Conservation (phyloP, 345 rosid genomes). For the Salix brachista region DNA sequence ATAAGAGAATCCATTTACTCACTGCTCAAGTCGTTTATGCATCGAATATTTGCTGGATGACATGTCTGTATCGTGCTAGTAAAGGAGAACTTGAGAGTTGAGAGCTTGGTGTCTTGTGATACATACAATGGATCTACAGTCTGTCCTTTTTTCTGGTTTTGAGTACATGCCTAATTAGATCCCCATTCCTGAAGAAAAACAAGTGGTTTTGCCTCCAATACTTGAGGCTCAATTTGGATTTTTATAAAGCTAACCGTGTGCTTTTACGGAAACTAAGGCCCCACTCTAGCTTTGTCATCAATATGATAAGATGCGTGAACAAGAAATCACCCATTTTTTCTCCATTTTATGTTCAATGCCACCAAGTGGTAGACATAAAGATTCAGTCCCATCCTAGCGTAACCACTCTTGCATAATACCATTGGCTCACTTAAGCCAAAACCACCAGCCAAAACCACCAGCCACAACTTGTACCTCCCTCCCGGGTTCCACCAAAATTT, state of each 20-base stretch:
- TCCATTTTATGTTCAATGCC: not conserved
- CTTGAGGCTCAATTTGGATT: not conserved
- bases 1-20: no score
- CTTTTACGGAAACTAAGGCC: not conserved
- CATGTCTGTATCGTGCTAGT: no score
- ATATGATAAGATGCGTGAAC: not conserved
- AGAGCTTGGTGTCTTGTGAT: not conserved
- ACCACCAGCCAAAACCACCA: not conserved
- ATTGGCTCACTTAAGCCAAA: not conserved
- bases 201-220: not conserved
- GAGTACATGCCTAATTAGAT: not conserved
- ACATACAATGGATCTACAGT: not conserved
- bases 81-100: no score
- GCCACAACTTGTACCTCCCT: not conserved
- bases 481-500: not conserved
- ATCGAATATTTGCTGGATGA: no score
- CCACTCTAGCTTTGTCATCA: not conserved
- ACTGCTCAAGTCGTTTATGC: no score
- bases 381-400: not conserved
- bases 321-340: not conserved
- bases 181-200: not conserved
- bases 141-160: not conserved
- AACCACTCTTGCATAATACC: not conserved
- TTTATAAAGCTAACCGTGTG: not conserved
- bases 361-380: not conserved